phyloP scores from a whole-genome alignment of 305 asterid genomes.

The Fraxinus sp. region DNA sequence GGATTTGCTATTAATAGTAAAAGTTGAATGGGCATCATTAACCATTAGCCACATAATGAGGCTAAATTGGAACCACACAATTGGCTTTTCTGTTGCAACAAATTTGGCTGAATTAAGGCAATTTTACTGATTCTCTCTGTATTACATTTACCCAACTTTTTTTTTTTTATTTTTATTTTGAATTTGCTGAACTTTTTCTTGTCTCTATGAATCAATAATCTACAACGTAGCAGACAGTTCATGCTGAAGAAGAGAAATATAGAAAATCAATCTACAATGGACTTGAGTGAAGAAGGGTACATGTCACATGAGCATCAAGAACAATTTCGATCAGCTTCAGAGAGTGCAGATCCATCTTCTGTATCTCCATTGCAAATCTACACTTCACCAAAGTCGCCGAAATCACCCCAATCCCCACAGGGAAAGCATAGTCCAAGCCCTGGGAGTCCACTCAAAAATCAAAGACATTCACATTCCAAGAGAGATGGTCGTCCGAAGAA shows the following conservation, averaged over 20 bases:
- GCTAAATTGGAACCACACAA: background rate
- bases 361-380: constrained; percentile 41
- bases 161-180: background rate
- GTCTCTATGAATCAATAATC: background rate
- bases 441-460: constrained; percentile 65
- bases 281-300: constrained; percentile 31
- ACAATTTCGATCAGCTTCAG: constrained; percentile 47
- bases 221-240: background rate
- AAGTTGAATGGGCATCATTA: background rate
- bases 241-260: background rate
- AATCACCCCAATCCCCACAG: constrained; percentile 44
- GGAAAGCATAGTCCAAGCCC: constrained; percentile 31
- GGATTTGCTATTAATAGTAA: background rate
- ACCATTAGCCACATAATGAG: constrained; percentile 1
- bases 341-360: constrained; percentile 58
- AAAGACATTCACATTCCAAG: constrained; percentile 41
- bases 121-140: background rate
- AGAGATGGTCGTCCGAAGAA: constrained; percentile 72
- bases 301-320: constrained; percentile 52
- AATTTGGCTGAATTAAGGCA: constrained; percentile 3
- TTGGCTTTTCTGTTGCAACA: background rate
- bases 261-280: constrained; percentile 32
- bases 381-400: constrained; percentile 51
- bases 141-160: background rate
- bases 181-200: background rate